Evolutionary conservation across 139 green algal species (phyloP).

Genomic region (Coelastrella sp.): DNA sequence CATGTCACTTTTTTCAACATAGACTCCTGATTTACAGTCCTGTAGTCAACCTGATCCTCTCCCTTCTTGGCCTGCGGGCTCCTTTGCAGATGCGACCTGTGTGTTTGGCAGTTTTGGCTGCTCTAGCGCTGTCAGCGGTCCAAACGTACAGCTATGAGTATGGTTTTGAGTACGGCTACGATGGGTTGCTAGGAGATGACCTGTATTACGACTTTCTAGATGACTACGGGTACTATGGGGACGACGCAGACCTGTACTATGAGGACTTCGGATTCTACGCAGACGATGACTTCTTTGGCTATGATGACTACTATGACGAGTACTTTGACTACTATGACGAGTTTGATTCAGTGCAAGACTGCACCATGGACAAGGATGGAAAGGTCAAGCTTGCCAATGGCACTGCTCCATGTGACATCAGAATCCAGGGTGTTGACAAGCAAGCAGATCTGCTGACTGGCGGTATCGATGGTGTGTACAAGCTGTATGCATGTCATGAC

Average conservation of each 20-base stretch:
- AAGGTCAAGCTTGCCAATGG: conserved; percentile 48
- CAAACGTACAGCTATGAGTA: not conserved
- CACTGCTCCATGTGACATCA: conserved; percentile 45
- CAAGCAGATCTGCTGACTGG: conserved; percentile 50
- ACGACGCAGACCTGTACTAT: conserved; percentile 47
- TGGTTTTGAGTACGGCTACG: conserved; percentile 28
- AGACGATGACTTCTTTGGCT: conserved; percentile 21
- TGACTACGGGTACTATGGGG: conserved; percentile 45
- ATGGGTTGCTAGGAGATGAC: conserved; percentile 1
- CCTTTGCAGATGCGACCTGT: not conserved
- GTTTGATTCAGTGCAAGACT: conserved; percentile 3
- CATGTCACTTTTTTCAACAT: not conserved
- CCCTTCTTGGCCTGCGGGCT: not conserved
- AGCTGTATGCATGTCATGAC: conserved; percentile 66
- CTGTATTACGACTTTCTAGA: conserved; percentile 30
- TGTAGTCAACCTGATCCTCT: too few relatives aligned
- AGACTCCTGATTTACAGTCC: too few relatives aligned
- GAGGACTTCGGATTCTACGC: conserved; percentile 35
- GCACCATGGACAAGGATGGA: conserved; percentile 21
- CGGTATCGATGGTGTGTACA: conserved; percentile 69
- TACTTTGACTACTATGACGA: conserved; percentile 46
- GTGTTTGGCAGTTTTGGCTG: not conserved
- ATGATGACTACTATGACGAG: conserved; percentile 56
- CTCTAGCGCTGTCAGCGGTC: not conserved
- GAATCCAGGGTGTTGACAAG: conserved; percentile 45